Conservation (phyloP, 257 asterid genomes). For the Paraleonurus japonicus region DNA sequence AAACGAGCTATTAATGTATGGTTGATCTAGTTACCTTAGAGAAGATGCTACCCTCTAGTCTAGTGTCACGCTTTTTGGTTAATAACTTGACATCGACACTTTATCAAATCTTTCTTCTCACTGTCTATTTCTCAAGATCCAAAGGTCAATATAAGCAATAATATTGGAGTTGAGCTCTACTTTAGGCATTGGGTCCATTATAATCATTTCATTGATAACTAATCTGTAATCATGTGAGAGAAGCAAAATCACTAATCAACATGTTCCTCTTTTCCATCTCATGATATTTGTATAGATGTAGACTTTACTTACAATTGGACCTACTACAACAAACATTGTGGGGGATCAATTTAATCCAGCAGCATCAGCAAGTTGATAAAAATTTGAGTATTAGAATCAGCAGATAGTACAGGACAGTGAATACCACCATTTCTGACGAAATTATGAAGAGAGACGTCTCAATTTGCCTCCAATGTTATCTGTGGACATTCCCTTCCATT, state of each 20-base stretch:
- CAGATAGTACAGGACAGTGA: conserved; percentile 5
- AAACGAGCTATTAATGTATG: conserved; percentile 3
- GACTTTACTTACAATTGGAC: conserved; percentile 8
- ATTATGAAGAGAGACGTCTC: not conserved
- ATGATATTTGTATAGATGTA: not conserved
- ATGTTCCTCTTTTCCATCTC: not conserved
- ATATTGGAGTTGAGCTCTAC: not conserved
- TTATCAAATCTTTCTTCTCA: not conserved
- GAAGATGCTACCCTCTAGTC: not conserved
- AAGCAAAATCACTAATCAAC: not conserved
- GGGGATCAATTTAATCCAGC: not conserved
- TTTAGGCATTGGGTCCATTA: not conserved
- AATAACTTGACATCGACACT: not conserved
- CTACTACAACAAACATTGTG: conserved; percentile 8
- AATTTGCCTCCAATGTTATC: conserved; percentile 33
- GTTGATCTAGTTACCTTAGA: not conserved
- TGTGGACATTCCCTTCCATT: conserved; percentile 40
- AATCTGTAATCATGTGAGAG: not conserved
- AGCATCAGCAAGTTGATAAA: conserved; percentile 6
- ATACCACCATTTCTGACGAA: not conserved
- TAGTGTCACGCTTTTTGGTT: not conserved
- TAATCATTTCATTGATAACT: not conserved
- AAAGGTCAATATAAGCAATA: not conserved
- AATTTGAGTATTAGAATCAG: conserved; percentile 14
- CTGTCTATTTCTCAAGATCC: not conserved